Evolutionary conservation across 2,329 filamentous ascomycete genomes (phyloP), one percentile per base, ranked within the genome.

Genomic region (Thelonectria rubi): DNA sequence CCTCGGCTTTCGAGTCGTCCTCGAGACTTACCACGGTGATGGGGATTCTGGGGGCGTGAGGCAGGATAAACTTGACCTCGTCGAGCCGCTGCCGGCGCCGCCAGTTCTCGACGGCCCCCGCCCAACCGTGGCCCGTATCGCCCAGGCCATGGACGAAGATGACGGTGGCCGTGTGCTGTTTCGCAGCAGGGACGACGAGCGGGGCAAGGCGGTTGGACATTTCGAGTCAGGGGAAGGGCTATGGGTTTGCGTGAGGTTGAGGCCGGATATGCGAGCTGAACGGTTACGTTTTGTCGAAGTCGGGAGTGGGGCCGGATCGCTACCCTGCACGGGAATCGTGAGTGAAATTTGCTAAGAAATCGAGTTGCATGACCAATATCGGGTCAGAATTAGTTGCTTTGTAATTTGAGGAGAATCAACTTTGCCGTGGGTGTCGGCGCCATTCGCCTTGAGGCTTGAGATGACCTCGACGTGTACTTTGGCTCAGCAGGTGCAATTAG

Each of bases 131-230:
- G 45, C 91, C 91, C 30, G 84, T 90, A 75, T 98, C 95, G 65
- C 95, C 95, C 40, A 99, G 83, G 14, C 95, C 95, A 77, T 99
- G 95, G 54, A 92, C 85, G 78, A 97, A 93, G 72, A 99, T 98
- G 72, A 98, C 91, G 3, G 94, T 97, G 21, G 93, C 93, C 39
- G 95, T 97, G 79, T 98, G 95, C 74, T 87, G 88, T 74, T 87
- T 91, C 34, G 91, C 81, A 42, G 94, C 92, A 26, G 92, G 92
- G 62, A 97, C 88, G 18, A 95, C 84, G 56, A 95, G 81, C 14
- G 88, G 87, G 15, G 79, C 75, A 21, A 75, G 45, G 54, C 68
- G 68, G 43, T 56, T 65, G 34, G 68, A 69, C 69, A 72, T 72
- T 37, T 14, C 14, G 10, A 4, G 48, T 62, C 21, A 7, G 11